Evolutionary conservation across 2,329 filamentous ascomycete genomes (phyloP), one percentile per base, ranked within the genome.

Genomic region (Scedosporium minutisporum): DNA sequence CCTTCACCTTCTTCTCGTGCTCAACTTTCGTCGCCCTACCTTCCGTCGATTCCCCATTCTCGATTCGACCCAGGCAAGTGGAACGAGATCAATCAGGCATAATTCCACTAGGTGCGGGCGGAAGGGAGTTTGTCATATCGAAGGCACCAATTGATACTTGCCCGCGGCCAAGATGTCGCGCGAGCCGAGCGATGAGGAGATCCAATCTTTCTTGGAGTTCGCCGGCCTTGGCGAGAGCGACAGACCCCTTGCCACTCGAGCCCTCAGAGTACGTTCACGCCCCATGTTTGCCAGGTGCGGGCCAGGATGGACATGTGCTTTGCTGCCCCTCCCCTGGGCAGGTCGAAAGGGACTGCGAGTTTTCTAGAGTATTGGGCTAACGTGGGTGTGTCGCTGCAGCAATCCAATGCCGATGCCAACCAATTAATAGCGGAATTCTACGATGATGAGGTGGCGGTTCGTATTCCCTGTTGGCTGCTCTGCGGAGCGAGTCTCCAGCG

Each of bases 351-450:
- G n/a, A 48, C 44, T 6, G 14, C 33, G 10, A 3, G 33, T 38
- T 12, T 38, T 38, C 10, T 48, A 10, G 44, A 48, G n/a, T 6
- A 48, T 48, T 48, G 44, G 16, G 44, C 44, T 48, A 23, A 48
- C 44, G 16, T 48, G 16, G 44, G 44, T n/a, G 44, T n/a, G 33
- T 38, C 4, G 3, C 3, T 38, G 12, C 10, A 75, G 73, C 71
- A 69, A 64, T 75, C 83, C 65, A 76, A 74, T 42, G 75, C 78
- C 55, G 77, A 80, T 66, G 67, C 79, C 41, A 75, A 81, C 55
- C 71, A 74, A 23, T 83, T 85, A 1, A 69, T 82, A 1, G 76
- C 76, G 63, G 79, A 85, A 61, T 85, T 75, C 66, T 82, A 79
- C 60, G 81, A 86, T 65, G 74, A 80, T 58, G 66, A 77, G 3